These are phyloP conservation scores for Carex cristatella DNA, from an alignment of 176 grass and related monocot genomes.

Conservation along the genomic window DNA sequence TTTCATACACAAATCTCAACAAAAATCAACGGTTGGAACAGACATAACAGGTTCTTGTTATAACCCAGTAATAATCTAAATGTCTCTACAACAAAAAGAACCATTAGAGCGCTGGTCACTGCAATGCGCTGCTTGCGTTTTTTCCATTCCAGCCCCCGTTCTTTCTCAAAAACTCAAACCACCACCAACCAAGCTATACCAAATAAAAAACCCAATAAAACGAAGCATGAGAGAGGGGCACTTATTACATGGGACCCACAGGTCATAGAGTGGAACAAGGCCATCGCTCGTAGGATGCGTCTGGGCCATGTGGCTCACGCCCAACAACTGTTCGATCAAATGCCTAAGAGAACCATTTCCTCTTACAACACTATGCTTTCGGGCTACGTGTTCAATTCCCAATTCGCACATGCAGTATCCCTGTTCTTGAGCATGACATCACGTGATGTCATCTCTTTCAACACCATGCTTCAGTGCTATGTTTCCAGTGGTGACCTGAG, in stretches of 20 bases:
- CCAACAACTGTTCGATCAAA: constrained; percentile 56
- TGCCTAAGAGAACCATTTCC: constrained; percentile 58
- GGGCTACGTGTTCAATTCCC: constrained; percentile 64
- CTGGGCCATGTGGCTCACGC: constrained; percentile 41
- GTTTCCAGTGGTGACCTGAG: constrained; percentile 41
- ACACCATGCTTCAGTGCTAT: constrained; percentile 62
- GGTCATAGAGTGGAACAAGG: constrained; percentile 65
- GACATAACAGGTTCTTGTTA: no score
- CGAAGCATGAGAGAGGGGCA: neutral
- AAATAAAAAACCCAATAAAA: neutral
- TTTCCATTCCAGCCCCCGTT: neutral
- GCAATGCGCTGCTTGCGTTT: neutral
- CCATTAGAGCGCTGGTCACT: neutral
- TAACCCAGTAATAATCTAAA: no score
- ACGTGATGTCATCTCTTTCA: constrained; percentile 71
- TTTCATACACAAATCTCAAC: no score
- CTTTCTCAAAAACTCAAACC: neutral
- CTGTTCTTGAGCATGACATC: constrained; percentile 55
- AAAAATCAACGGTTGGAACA: no score
- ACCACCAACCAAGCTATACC: neutral
- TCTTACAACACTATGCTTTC: constrained; percentile 89
- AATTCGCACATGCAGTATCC: constrained; percentile 34
- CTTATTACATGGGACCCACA: constrained; percentile 21
- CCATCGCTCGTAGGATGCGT: constrained; percentile 66
- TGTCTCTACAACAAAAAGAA: no score